These are phyloP conservation scores for Pythium utonaiense DNA, from an alignment of 352 stramenopile species.

Conservation along the genomic window DNA sequence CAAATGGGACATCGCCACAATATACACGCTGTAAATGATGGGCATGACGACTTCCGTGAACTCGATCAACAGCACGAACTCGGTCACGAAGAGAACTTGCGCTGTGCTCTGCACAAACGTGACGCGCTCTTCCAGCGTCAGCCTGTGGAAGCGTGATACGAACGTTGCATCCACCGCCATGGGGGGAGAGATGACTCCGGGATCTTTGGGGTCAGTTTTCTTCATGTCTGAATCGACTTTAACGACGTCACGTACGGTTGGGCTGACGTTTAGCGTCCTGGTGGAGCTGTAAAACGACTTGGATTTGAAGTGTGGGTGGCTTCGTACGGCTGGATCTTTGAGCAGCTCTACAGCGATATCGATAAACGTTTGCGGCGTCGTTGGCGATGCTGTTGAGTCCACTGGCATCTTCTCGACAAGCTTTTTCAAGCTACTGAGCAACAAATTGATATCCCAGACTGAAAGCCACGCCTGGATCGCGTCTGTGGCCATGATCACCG, in stretches of 20 bases:
- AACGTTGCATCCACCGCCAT: no score
- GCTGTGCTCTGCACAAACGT: neutral
- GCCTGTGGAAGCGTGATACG: neutral
- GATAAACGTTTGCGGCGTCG: neutral
- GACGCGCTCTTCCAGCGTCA: slow-evolving; percentile 10
- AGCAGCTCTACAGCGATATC: slow-evolving; percentile 8
- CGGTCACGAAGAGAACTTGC: slow-evolving; percentile 11
- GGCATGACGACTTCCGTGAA: slow-evolving; percentile 21
- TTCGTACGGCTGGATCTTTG: neutral
- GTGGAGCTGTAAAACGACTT: no score
- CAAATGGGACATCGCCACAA: slow-evolving; percentile 4
- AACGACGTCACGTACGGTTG: no score
- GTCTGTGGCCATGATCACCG: slow-evolving; percentile 29
- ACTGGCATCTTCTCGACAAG: slow-evolving; percentile 13
- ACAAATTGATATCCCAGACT: slow-evolving; percentile 13
- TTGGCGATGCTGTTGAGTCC: neutral
- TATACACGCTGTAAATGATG: slow-evolving; percentile 12
- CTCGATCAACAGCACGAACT: slow-evolving; percentile 17
- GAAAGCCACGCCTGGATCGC: slow-evolving; percentile 27
- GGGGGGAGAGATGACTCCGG: no score
- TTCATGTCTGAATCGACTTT: no score
- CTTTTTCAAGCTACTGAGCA: slow-evolving; percentile 1
- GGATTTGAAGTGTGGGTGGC: no score
- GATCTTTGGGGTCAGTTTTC: neutral
- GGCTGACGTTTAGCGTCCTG: no score